A percentile compares a stretch with the other conserved stretches of the same genome.
These are phyloP conservation scores for Kwoniella bestiolae DNA, from an alignment of 768 basidiomycete species.

Conservation along the genomic window DNA sequence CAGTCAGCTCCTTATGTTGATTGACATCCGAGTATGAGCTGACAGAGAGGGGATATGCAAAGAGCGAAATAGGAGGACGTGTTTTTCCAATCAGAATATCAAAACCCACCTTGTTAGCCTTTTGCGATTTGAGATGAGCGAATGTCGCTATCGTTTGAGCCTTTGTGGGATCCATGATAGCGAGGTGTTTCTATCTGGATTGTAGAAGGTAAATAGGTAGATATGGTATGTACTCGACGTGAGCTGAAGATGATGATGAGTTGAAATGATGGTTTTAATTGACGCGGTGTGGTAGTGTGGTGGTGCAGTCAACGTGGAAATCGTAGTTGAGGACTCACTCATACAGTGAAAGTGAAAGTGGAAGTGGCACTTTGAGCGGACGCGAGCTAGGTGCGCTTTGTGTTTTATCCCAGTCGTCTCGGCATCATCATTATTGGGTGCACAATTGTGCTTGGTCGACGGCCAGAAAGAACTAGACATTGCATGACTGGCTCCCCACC, in stretches of 20 bases:
- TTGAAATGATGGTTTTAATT: not conserved
- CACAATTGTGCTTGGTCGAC: too few species aligned
- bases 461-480: too few species aligned
- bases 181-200: not conserved
- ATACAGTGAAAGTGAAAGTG: too few species aligned
- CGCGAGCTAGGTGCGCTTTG: too few species aligned
- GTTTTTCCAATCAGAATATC: not conserved
- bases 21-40: not conserved
- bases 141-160: constrained; percentile 87
- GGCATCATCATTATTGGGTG: too few species aligned
- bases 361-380: too few species aligned
- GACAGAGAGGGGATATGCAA: not conserved
- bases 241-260: constrained; percentile 1
- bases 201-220: not conserved
- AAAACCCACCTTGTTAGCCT: constrained; percentile 68
- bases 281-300: too few species aligned
- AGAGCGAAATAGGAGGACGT: not conserved
- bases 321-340: too few species aligned
- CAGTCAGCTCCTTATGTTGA: not conserved
- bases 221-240: too few species aligned
- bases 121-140: constrained; percentile 76
- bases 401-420: too few species aligned
- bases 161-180: constrained; percentile 61
- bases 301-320: too few species aligned
- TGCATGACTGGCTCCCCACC: too few species aligned